phyloP scores from a whole-genome alignment of 306 rosid genomes.

The Sesbania bispinosa region DNA sequence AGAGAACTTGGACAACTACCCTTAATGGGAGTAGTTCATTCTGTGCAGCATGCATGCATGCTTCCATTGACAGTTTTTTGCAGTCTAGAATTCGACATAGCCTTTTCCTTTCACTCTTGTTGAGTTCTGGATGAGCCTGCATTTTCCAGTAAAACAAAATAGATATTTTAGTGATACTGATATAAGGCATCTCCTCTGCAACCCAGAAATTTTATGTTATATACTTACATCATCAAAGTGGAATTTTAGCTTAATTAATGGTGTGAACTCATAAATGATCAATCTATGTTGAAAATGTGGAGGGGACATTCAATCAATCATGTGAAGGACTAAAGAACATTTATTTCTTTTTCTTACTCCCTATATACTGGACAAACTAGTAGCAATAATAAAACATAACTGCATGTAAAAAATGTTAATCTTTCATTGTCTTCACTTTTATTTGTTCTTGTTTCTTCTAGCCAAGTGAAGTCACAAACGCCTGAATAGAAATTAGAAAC shows the following conservation, averaged over 20 bases:
- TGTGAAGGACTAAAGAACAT: slow-evolving; percentile 31
- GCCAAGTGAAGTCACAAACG: slow-evolving; percentile 25
- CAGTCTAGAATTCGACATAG: slow-evolving; percentile 84
- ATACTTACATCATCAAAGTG: slow-evolving; percentile 31
- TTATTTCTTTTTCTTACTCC: slow-evolving; percentile 20
- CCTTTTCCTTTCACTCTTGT: slow-evolving; percentile 91
- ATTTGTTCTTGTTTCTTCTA: slow-evolving; percentile 9
- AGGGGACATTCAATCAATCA: slow-evolving; percentile 31
- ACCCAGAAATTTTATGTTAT: neutral
- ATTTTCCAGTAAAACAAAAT: slow-evolving; percentile 16
- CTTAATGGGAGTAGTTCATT: slow-evolving; percentile 89
- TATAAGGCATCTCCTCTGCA: neutral
- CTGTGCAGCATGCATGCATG: slow-evolving; percentile 99
- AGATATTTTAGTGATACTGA: slow-evolving; percentile 17
- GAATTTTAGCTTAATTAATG: slow-evolving; percentile 21
- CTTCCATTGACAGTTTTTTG: slow-evolving; percentile 94
- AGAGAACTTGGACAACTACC: slow-evolving; percentile 98
- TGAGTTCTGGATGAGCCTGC: slow-evolving; percentile 93
- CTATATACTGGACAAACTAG: slow-evolving; percentile 25
- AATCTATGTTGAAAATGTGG: slow-evolving; percentile 14
- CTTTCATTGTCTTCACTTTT: too few species aligned
- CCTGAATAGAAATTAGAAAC: slow-evolving; percentile 18
- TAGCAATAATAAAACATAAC: too few species aligned
- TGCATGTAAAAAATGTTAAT: too few species aligned
- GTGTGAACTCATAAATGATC: neutral